A percentile compares a stretch with the other conserved stretches of the same genome.
Evolutionary conservation across 2,329 filamentous ascomycete species (phyloP).

Genomic region (Sarocladiaceae sp.): DNA sequence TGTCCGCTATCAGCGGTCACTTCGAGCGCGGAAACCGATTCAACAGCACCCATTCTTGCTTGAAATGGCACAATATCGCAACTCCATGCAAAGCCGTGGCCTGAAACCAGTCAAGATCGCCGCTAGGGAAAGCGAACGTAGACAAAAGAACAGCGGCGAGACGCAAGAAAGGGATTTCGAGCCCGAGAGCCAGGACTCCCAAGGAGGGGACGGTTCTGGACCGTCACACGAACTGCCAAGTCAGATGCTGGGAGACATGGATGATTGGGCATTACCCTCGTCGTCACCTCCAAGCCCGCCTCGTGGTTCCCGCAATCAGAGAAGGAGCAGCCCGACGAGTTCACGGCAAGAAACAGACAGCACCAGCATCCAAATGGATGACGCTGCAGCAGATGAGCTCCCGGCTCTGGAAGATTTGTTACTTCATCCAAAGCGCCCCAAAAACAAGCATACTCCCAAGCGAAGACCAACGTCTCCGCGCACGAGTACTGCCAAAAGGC

Average conservation of each 20-base stretch:
- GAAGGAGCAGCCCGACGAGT: slow-evolving; percentile 27
- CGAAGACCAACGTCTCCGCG: slow-evolving; percentile 4
- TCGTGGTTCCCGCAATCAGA: slow-evolving; percentile 17
- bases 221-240: slow-evolving; percentile 16
- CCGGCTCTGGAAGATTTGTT: slow-evolving; percentile 24
- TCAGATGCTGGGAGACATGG: slow-evolving; percentile 16
- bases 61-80: slow-evolving; percentile 49
- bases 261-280: slow-evolving; percentile 15
- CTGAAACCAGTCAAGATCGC: slow-evolving; percentile 44
- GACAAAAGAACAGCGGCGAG: slow-evolving; percentile 36
- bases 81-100: slow-evolving; percentile 46
- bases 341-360: slow-evolving; percentile 29
- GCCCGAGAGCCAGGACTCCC: slow-evolving; percentile 42
- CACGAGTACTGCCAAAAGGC: slow-evolving; percentile 4
- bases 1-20: slow-evolving; percentile 37
- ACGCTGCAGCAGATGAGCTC: slow-evolving; percentile 24
- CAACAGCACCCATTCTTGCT: slow-evolving; percentile 54
- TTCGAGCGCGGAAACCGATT: slow-evolving; percentile 55
- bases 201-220: background rate
- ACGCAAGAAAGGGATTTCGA: slow-evolving; percentile 45
- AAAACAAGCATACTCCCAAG: slow-evolving; percentile 6
- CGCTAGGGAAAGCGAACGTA: slow-evolving; percentile 19
- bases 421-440: background rate
- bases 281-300: slow-evolving; percentile 25
- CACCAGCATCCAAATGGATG: slow-evolving; percentile 25